phyloP scores from a whole-genome alignment of 192 early-diverging fungal genomes.

The Ambispora gerdemannii region DNA sequence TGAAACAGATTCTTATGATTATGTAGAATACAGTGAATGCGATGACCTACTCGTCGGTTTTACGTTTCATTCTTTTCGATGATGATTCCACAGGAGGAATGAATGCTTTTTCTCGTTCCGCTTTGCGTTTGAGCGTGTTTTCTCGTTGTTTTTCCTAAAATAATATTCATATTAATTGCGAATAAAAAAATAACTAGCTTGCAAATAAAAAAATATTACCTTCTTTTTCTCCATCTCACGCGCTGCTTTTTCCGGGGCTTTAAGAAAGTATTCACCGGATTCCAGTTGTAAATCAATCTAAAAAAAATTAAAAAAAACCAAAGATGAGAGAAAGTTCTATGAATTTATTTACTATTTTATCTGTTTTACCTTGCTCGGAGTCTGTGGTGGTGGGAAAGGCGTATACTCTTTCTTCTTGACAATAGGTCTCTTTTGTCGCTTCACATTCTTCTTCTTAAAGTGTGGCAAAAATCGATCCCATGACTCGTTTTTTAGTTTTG shows the following conservation, averaged over 20 bases:
- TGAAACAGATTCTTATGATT: too few relatives aligned
- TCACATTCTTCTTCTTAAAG: slow-evolving; percentile 90
- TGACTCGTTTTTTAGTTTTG: slow-evolving; percentile 84
- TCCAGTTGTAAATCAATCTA: slow-evolving; percentile 86
- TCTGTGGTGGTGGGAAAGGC: slow-evolving; percentile 86
- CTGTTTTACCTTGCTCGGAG: slow-evolving; percentile 60
- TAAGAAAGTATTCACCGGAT: slow-evolving; percentile 95
- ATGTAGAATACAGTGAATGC: too few relatives aligned
- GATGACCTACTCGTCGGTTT: too few relatives aligned
- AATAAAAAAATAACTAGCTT: background rate
- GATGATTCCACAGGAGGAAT: slow-evolving; percentile 71
- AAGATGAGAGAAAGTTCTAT: background rate
- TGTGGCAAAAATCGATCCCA: slow-evolving; percentile 98
- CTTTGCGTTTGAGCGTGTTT: slow-evolving; percentile 62
- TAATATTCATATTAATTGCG: background rate
- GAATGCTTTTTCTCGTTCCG: slow-evolving; percentile 76
- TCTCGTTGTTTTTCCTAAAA: slow-evolving; percentile 61
- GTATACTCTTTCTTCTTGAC: slow-evolving; percentile 80
- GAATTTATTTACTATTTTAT: background rate
- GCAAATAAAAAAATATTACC: slow-evolving; percentile 34
- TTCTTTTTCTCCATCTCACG: slow-evolving; percentile 67
- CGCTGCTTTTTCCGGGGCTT: slow-evolving; percentile 63
- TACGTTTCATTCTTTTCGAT: slow-evolving; percentile 41
- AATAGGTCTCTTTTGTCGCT: slow-evolving; percentile 45
- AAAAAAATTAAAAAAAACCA: background rate